phyloP scores from a whole-genome alignment of 1,284 basidiomycete species.

The Boletus hoseneyae region DNA sequence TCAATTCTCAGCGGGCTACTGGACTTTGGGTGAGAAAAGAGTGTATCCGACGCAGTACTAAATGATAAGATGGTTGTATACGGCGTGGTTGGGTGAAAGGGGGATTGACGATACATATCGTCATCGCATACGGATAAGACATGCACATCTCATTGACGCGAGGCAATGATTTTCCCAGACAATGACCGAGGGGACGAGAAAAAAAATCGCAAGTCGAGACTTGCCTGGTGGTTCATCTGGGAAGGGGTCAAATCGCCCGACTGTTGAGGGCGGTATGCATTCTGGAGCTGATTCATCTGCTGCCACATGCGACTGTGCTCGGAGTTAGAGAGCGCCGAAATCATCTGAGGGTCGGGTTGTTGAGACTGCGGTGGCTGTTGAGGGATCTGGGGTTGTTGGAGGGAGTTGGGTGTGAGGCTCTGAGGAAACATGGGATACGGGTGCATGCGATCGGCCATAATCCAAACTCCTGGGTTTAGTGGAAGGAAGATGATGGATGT shows the following conservation, averaged over 20 bases:
- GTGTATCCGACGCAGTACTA: neutral
- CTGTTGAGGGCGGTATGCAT: slow-evolving; percentile 42
- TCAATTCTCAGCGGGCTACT: slow-evolving; percentile 5
- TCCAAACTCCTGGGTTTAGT: slow-evolving; percentile 30
- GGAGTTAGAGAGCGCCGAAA: slow-evolving; percentile 41
- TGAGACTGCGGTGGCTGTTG: slow-evolving; percentile 38
- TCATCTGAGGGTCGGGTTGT: slow-evolving; percentile 37
- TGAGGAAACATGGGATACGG: slow-evolving; percentile 48
- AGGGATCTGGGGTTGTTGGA: slow-evolving; percentile 46
- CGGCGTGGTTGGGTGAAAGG: slow-evolving; percentile 12
- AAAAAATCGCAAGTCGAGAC: slow-evolving; percentile 26
- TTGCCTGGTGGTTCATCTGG: slow-evolving; percentile 47
- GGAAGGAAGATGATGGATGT: slow-evolving; percentile 27
- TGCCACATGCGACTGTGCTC: slow-evolving; percentile 56
- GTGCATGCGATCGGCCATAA: slow-evolving; percentile 59
- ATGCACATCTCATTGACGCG: slow-evolving; percentile 14
- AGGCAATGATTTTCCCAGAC: slow-evolving; percentile 20
- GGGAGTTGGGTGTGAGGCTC: slow-evolving; percentile 43
- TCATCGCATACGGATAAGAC: slow-evolving; percentile 16
- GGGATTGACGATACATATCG: slow-evolving; percentile 18
- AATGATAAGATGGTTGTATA: slow-evolving; percentile 18
- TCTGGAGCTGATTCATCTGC: slow-evolving; percentile 50
- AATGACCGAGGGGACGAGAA: neutral
- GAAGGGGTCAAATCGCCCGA: slow-evolving; percentile 39
- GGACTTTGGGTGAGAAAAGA: neutral